Evolutionary conservation across 2,329 filamentous ascomycete genomes (phyloP), one percentile per base, ranked within the genome.

Genomic region (Pseudogymnoascus destructans): DNA sequence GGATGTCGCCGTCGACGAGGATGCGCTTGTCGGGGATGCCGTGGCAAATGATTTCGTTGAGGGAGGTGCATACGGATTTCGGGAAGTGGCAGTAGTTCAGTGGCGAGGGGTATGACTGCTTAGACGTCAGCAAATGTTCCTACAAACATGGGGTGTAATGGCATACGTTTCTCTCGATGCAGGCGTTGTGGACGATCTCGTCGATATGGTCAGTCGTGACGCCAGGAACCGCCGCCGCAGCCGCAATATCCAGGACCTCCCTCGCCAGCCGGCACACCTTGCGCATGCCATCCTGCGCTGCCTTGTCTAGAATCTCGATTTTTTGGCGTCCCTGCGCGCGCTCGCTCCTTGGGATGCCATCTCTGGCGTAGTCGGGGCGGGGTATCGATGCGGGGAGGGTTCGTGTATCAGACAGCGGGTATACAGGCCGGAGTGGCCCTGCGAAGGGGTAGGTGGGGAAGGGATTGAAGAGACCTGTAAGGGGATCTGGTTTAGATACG

Each of bases 21-120:
- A 87, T 78, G 58, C 93, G 83, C 70, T 95, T 84, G 68, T 98
- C 93, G 13, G 93, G 93, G 63, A 98, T 98, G 57, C 93, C 93
- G 77, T 98, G 93, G 76, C 93, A 98, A 71, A 98, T 97, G 63
- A 95, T 87, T 73, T 98, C 93, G 76, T 98, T 98, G 55, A 88
- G 75, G 2, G 92, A 97, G 2, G 92, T 97, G 74, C 93, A 98
- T 62, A 96, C 88, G 0, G 93, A 98, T 75, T 98, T 98, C 64
- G 93, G 93, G 74, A 97, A 98, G 72, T 91, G 79, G 76, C 88
- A 87, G 74, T 97, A 97, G 75, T 96, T 96, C 32, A 97, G 77
- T 1, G 92, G 90, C 0, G 92, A 96, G 0, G 92, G 92, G 70
- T 97, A 97, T 8, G 90, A 87, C 91, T 96, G 62, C 49, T 15